Evolutionary conservation across 495 filamentous ascomycete genomes (phyloP).

Genomic region (Pseudomonodictys pantanalensis): DNA sequence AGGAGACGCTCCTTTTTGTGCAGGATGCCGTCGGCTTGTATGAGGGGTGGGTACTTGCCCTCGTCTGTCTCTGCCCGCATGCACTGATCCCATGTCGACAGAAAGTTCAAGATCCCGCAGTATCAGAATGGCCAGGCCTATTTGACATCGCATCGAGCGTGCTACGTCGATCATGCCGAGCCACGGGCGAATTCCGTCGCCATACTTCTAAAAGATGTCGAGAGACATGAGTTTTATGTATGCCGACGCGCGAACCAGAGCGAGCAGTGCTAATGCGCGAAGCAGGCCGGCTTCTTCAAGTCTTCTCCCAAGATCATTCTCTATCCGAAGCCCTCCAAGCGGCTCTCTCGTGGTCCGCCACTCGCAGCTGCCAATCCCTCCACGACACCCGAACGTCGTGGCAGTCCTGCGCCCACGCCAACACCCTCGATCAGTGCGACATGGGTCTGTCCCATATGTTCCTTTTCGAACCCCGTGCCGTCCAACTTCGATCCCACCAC

Average conservation of each 20-base stretch:
- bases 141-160: constrained; percentile 88
- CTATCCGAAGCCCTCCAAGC: constrained; percentile 69
- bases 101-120: constrained; percentile 92
- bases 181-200: constrained; percentile 81
- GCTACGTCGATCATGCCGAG: constrained; percentile 88
- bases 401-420: constrained; percentile 50
- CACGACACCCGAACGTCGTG: constrained; percentile 46
- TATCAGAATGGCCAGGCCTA: constrained; percentile 96
- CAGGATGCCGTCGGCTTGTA: constrained; percentile 97
- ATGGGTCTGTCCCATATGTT: constrained; percentile 98
- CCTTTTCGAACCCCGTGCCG: constrained; percentile 92
- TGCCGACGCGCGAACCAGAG: too few relatives aligned
- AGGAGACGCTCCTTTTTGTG: constrained; percentile 89
- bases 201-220: constrained; percentile 85
- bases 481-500: constrained; percentile 85
- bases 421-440: constrained; percentile 63
- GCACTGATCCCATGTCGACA: constrained; percentile 38
- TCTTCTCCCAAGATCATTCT: constrained; percentile 92
- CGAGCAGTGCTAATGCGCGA: too few relatives aligned
- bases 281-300: constrained; percentile 88
- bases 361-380: constrained; percentile 38
- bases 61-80: background rate
- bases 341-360: constrained; percentile 46
- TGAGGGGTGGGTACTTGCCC: constrained; percentile 69
- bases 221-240: constrained; percentile 88